Conservation (phyloP, 768 basidiomycete species). For the Collybia nuda region DNA sequence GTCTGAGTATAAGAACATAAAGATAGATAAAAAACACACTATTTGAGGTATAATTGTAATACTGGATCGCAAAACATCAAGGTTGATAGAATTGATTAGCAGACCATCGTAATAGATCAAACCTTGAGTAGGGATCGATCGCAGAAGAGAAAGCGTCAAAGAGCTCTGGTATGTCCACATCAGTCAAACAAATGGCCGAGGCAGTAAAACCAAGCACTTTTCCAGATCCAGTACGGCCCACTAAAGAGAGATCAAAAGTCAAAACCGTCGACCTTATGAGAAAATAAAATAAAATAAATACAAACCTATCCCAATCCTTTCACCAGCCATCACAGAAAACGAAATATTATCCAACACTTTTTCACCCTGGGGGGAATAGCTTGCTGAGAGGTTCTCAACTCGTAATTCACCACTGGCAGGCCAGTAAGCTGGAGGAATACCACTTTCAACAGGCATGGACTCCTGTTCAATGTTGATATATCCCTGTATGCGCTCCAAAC, state of each 20-base stretch:
- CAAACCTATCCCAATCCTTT: slow-evolving; percentile 52
- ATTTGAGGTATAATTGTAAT: slow-evolving; percentile 62
- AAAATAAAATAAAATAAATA: too few species aligned
- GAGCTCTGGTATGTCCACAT: slow-evolving; percentile 43
- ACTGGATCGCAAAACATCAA: slow-evolving; percentile 53
- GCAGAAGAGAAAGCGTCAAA: slow-evolving; percentile 54
- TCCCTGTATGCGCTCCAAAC: slow-evolving; percentile 69
- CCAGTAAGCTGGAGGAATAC: slow-evolving; percentile 66
- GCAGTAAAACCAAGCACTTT: too few species aligned
- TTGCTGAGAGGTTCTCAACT: slow-evolving; percentile 53
- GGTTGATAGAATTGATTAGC: slow-evolving; percentile 45
- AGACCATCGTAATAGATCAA: slow-evolving; percentile 56
- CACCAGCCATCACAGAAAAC: slow-evolving; percentile 54
- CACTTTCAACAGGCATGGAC: slow-evolving; percentile 33
- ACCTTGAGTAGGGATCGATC: slow-evolving; percentile 58
- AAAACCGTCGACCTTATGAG: too few species aligned
- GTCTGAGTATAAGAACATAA: neutral
- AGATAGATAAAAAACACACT: slow-evolving; percentile 18
- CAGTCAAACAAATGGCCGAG: neutral
- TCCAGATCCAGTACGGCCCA: slow-evolving; percentile 45
- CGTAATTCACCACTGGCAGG: slow-evolving; percentile 56
- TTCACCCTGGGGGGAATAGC: slow-evolving; percentile 53
- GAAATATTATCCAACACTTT: slow-evolving; percentile 51
- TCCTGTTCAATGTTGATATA: slow-evolving; percentile 63
- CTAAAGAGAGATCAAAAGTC: too few species aligned